Evolutionary conservation across 257 asterid species (phyloP), one percentile per base, ranked within the genome.

Genomic region (Salvia rosmarinus): DNA sequence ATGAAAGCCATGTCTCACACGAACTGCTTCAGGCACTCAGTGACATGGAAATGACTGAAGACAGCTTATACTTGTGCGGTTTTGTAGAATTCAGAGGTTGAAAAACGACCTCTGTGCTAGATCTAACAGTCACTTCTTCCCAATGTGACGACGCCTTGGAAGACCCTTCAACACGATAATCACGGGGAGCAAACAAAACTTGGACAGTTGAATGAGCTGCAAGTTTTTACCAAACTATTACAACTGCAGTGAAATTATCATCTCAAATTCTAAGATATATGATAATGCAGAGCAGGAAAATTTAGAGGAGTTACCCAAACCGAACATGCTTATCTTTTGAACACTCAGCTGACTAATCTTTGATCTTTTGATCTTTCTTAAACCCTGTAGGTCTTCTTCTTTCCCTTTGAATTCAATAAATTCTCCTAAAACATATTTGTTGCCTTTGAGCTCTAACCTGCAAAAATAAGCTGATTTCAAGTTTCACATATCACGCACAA

Each of bases 291-390:
- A 65, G 4, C 57, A 47, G 79, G 58, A 71, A 67, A 44, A 40
- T 12, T 23, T 9, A 30, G 72, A 67, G 42, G 71, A 69, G 62
- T 82, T 85, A 94, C 99, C 99, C 52, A 94, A 79, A 69, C 95
- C 97, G 61, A 95, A 83, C 98, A 91, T 88, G 97, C 99, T 91
- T 76, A 89, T 87, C 85, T 91, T 95, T 83, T 89, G 97, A 77
- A 91, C 77, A 28, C 75, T 79, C 77, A 95, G 21, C 46, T 74
- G 85, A 63, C 96, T 80, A 67, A 95, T 88, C 89, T 95, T 95
- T 39, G 99, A 95, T 85, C 98, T 83, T 84, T 59, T 86, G 84
- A 95, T 84, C 77, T 83, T 84, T 67, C 84, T 84, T 37, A 95
- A 77, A 17, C 77, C 84, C 34, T 77, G 86, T 43, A 91, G 50